phyloP scores from a whole-genome alignment of 139 green algal species.

The Chlorella sp. region DNA sequence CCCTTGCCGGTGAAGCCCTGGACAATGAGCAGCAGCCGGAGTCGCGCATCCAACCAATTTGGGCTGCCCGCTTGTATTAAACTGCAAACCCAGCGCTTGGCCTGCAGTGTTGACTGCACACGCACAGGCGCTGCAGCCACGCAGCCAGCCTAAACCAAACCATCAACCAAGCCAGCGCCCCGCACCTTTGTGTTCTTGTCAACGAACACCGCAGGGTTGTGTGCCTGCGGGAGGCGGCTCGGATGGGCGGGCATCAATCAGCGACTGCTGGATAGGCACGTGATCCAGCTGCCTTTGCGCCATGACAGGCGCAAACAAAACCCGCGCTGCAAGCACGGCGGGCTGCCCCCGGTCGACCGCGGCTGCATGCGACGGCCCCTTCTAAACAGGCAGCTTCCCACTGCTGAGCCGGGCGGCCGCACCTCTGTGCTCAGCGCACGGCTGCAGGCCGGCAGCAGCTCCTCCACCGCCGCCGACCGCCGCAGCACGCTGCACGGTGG shows the following conservation, averaged over 20 bases:
- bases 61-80: no score
- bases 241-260: no score
- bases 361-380: not conserved
- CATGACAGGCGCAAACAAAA: no score
- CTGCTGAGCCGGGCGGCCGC: no score
- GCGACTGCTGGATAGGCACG: not conserved
- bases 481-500: conserved; percentile 7
- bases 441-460: conserved; percentile 5
- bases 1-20: no score
- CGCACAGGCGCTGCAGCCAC: no score
- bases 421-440: conserved; percentile 2
- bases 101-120: no score
- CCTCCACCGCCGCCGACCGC: conserved; percentile 3
- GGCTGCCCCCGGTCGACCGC: not conserved
- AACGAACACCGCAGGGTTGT: conserved; percentile 93
- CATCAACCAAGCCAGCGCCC: no score
- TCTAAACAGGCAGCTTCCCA: not conserved
- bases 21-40: no score
- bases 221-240: conserved; percentile 32
- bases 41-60: no score
- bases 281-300: not conserved
- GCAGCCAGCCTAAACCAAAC: no score
- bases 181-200: conserved; percentile 89
- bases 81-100: no score
- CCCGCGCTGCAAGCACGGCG: not conserved